Base-by-base conservation (phyloP, 2,329 filamentous ascomycete species). In the Boeremia lycopersici region DNA sequence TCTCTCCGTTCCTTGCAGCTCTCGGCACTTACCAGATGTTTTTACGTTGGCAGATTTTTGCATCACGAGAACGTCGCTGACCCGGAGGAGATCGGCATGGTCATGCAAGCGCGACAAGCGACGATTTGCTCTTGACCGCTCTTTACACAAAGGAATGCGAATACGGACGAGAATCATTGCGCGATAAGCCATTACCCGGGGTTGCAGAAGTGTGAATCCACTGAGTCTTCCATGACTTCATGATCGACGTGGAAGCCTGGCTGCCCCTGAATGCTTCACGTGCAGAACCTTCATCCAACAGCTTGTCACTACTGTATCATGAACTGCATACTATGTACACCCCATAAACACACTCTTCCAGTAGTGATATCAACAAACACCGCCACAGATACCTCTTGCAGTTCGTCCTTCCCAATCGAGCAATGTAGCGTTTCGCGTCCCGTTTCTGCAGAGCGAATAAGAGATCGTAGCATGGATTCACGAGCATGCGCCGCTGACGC, bases 401-500 rank as follows among this genome's bases (percentile, higher is more conserved):
- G 8, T 11, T 13, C 15, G 40, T 41, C 35, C 10, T 41, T 36
- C 46, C 39, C 23, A 19, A 46, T 41, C 13, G 4, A 31, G 46
- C 23, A 55, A 11, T 28, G 40, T 55, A 26, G 28, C 23, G 28
- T 54, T 30, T 31, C 40, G 28, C 23, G 29, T 40, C 34, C 23
- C 42, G 38, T 23, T 15, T 30, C 23, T 29, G 41, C 41, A 43
- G 19, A 52, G 39, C 33, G 35, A 44, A 53, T 40, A 31, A 31
- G 8, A 56, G 30, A 48, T 53, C 39, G 40, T 45, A 53, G 38
- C 48, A 46, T 50, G 36, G 26, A 10, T 38, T 9, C n/a, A n/a
- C 48, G 34, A 34, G 45, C 26, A 11, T 41, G 53, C 46, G 62
- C 58, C 64, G 56, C 56, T 55, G 54, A 65, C 56, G 64, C 57